Evolutionary conservation across 208 protist genomes (phyloP).

Genomic region (Phytomonas serpens): DNA sequence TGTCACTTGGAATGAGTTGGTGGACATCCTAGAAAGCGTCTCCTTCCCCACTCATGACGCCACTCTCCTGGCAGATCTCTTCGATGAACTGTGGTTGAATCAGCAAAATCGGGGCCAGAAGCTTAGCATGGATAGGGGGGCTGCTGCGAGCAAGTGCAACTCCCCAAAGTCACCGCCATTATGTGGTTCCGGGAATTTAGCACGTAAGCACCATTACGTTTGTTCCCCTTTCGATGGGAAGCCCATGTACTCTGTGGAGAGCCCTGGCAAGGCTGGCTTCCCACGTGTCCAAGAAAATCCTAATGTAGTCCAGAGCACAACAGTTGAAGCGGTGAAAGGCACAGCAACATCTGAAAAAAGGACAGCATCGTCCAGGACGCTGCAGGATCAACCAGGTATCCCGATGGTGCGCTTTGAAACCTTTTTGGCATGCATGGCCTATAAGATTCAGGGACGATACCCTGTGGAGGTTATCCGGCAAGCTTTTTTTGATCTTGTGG

Average conservation of each 20-base stretch:
- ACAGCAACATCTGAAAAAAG: background rate
- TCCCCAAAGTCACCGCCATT: background rate
- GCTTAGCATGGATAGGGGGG: background rate
- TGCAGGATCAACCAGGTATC: background rate
- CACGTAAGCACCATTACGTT: background rate
- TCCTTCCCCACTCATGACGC: constrained; percentile 43
- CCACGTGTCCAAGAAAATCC: background rate
- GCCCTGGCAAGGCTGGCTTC: background rate
- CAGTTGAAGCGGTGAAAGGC: background rate
- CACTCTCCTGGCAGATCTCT: constrained; percentile 46
- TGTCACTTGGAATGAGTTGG: constrained; percentile 47
- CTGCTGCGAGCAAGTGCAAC: background rate
- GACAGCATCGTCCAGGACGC: background rate
- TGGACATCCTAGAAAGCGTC: constrained; percentile 47
- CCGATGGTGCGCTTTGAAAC: constrained; percentile 53
- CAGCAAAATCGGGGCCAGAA: background rate
- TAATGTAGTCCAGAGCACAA: background rate
- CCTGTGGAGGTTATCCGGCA: constrained; percentile 45
- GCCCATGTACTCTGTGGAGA: background rate
- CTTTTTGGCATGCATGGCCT: constrained; percentile 63
- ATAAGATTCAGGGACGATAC: constrained; percentile 66
- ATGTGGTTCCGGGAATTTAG: background rate
- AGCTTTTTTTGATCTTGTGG: constrained; percentile 48
- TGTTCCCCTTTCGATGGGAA: background rate
- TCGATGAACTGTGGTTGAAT: constrained; percentile 39